A percentile compares a stretch with the other conserved stretches of the same genome.
Conservation (phyloP, 768 basidiomycete genomes). For the Crassisporium funariophilum region DNA sequence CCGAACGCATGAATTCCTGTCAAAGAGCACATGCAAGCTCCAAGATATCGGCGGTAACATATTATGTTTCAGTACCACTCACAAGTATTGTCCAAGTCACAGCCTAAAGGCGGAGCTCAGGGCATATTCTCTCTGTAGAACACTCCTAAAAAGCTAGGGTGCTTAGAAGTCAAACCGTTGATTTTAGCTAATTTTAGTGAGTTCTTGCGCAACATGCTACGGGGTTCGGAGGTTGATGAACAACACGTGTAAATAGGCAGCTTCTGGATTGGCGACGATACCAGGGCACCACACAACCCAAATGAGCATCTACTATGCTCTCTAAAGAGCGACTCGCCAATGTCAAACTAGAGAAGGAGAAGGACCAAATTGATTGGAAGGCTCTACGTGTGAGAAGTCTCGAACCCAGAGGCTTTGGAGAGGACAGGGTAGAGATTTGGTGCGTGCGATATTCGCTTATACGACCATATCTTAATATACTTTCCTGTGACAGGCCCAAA, state of each 20-base stretch:
- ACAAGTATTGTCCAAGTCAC: no score
- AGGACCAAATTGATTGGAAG: slow-evolving; percentile 43
- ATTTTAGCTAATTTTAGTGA: no score
- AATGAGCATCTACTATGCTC: not conserved
- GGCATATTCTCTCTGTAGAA: no score
- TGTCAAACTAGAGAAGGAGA: not conserved
- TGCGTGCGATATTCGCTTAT: slow-evolving; percentile 35
- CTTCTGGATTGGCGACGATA: not conserved
- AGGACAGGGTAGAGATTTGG: slow-evolving; percentile 59
- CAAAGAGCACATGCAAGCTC: no score
- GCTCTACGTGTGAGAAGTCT: slow-evolving; percentile 50
- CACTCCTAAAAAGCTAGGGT: no score
- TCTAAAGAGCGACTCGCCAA: not conserved
- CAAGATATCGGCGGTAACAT: no score
- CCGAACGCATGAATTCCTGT: no score
- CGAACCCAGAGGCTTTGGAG: slow-evolving; percentile 64
- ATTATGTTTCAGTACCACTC: no score
- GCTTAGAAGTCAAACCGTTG: no score
- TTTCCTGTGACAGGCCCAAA: slow-evolving; percentile 21
- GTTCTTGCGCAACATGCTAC: no score
- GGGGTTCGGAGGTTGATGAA: no score
- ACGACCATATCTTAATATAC: not conserved
- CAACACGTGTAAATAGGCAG: not conserved
- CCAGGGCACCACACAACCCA: not conserved
- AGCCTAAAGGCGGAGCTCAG: no score